Base-by-base conservation (phyloP, 352 stramenopile genomes). In the Phytophthora podocarpi region DNA sequence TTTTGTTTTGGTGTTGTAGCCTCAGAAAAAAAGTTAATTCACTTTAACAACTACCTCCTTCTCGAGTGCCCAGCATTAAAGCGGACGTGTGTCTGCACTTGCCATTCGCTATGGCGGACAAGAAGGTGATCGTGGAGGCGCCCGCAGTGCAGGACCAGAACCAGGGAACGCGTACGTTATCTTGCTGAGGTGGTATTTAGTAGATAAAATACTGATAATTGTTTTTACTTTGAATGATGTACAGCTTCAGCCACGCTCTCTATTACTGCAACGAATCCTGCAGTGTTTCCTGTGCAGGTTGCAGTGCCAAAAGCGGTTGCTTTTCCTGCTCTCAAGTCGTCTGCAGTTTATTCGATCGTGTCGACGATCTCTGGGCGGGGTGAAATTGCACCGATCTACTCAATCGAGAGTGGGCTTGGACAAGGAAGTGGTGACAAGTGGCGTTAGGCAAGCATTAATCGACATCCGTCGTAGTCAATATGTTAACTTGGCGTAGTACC, bases 31-130 rank as follows among this genome's bases (percentile, higher is more conserved):
- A 77, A 85, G 21, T 96, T 94, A 41, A 84, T 99, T 30, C 61
- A 99, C 11, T 99, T 99, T 68, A 97, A 99, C 63, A 99, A 99
- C 74, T 74, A 98, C 45, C 90, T 97, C 7, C 77, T 99, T 11
- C 96, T 99, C 7, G 91, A 99, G 27, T 98, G 88, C 45, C 55
- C 81, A 43, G 72, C 82, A 43, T 81, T 99, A 24, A 97, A 97
- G 59, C 79, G 90, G 40, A 85, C 92, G 12, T 87, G 98, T 48
- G 96, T 99, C 72, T 93, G 93, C 36, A 80, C 7, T 59, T 82
- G 28, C 64, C 75, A 2, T 70, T 85, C 27, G 47, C 55, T 10
- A 75, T 80, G 40, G 59, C 78, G 21, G 57, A 76, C 58, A 68
- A 72, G 41, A 70, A 72, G 56, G 67, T 68, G 5, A 41, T 87